phyloP scores from a whole-genome alignment of 805 yeast genomes.

The Zygoascus flipseniorum region DNA sequence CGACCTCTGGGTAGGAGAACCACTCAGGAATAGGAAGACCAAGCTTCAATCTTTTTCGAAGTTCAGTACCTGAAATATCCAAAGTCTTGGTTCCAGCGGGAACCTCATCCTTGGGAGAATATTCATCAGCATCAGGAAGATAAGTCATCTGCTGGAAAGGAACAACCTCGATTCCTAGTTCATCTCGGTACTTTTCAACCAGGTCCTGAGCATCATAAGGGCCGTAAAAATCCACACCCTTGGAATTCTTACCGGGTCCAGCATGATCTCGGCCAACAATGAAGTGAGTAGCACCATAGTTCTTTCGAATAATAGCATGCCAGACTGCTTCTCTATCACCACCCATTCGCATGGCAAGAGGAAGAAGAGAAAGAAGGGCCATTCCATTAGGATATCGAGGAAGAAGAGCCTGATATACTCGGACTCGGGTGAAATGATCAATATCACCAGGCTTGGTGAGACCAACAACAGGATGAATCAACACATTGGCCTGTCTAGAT shows the following conservation, averaged over 20 bases:
- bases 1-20: conserved; percentile 97
- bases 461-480: conserved; percentile 96
- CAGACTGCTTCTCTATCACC: conserved; percentile 98
- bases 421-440: conserved; percentile 94
- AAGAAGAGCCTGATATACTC: conserved; percentile 86
- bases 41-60: conserved; percentile 75
- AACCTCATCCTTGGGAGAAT: conserved; percentile 90
- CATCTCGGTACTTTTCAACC: conserved; percentile 65
- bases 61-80: conserved; percentile 90
- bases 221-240: conserved; percentile 91
- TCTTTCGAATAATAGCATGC: conserved; percentile 96
- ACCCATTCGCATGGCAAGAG: conserved; percentile 98
- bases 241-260: conserved; percentile 84
- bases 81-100: conserved; percentile 72
- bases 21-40: conserved; percentile 90
- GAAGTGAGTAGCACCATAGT: conserved; percentile 94
- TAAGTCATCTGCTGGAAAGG: conserved; percentile 97
- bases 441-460: conserved; percentile 96
- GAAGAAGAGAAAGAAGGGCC: conserved; percentile 81
- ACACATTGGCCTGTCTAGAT: conserved; percentile 74
- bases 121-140: conserved; percentile 89
- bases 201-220: conserved; percentile 94
- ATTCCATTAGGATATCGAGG: conserved; percentile 91
- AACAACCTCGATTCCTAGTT: conserved; percentile 81
- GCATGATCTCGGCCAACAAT: conserved; percentile 98